phyloP scores from a whole-genome alignment of 1,284 basidiomycete genomes.

The Ustilago sp. region DNA sequence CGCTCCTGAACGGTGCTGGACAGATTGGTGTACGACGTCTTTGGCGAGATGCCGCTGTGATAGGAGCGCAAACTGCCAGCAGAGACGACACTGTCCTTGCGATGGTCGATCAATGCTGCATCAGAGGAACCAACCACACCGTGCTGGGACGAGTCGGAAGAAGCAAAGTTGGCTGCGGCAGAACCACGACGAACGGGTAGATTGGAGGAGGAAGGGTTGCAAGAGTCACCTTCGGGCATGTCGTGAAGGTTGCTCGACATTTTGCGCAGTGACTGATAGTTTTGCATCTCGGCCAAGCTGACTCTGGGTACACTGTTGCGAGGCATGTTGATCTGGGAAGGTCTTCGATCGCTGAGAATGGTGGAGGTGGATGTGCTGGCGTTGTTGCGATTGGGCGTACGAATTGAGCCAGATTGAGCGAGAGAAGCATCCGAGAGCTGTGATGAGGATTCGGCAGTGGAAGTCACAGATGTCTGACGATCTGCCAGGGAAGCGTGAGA shows the following conservation, averaged over 20 bases:
- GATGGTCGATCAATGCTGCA: slow-evolving; percentile 19
- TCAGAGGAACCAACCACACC: slow-evolving; percentile 11
- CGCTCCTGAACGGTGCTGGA: slow-evolving; percentile 28
- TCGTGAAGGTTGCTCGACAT: slow-evolving; percentile 47
- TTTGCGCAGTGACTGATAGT: slow-evolving; percentile 49
- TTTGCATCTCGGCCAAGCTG: slow-evolving; percentile 49
- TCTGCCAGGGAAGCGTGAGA: slow-evolving; percentile 28
- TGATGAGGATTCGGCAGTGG: slow-evolving; percentile 27
- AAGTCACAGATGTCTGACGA: slow-evolving; percentile 36
- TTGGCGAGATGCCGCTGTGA: slow-evolving; percentile 62
- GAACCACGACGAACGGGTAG: slow-evolving; percentile 27
- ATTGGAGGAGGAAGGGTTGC: slow-evolving; percentile 24
- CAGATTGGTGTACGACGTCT: slow-evolving; percentile 55
- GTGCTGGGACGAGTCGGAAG: slow-evolving; percentile 23
- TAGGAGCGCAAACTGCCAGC: slow-evolving; percentile 45
- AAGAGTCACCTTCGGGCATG: slow-evolving; percentile 9
- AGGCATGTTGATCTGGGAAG: slow-evolving; percentile 42
- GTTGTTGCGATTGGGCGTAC: slow-evolving; percentile 24
- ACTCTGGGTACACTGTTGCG: slow-evolving; percentile 41
- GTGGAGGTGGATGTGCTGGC: slow-evolving; percentile 30
- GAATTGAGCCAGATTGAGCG: slow-evolving; percentile 19
- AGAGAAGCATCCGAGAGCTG: slow-evolving; percentile 33
- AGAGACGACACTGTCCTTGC: slow-evolving; percentile 53
- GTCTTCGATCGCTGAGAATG: slow-evolving; percentile 44
- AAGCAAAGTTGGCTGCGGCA: slow-evolving; percentile 12